Evolutionary conservation across 2,329 filamentous ascomycete genomes (phyloP), one percentile per base, ranked within the genome.

Genomic region (Colletotrichum sp.): DNA sequence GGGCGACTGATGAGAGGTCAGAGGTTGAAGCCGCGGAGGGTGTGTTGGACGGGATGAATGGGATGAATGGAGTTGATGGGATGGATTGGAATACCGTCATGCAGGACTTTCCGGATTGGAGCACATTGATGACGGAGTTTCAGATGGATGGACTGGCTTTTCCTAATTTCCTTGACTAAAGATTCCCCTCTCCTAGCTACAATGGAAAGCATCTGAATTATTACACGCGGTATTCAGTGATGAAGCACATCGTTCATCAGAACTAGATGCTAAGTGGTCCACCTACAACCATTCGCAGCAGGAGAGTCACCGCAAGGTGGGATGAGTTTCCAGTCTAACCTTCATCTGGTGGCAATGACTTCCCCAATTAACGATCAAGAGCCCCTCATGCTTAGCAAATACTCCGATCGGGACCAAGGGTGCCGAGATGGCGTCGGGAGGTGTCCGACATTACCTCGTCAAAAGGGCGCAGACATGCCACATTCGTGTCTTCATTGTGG

Each of bases 121-220:
- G 76, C 34, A 79, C 78, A 8, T 65, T 83, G 22, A 56, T 83
- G 65, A 77, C 81, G n/a, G 81, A 82, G 43, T 82, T 83, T 36
- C 79, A 80, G 13, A 64, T 81, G 9, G 80, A 82, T 13, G 72
- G 77, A 3, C 69, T 79, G 3, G 79, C 80, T 4, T 78, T 80
- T 28, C 79, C 78, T 1, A 73, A 80, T 52, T 75, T 60, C 5
- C 18, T 73, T 4, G 71, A 73, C 9, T 68, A 43, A 25, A 64
- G 34, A 25, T 22, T 25, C 12, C 30, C 32, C 27, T 9, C 32
- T 39, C 28, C 4, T 15, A 62, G 9, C n/a, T 16, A 12, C 15
- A 32, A n/a, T 27, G 18, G 9, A 64, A 13, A 25, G 16, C 32
- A 25, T 27, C 34, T 32, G n/a, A 22, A 28, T 58, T 18, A 16